Evolutionary conservation across 257 asterid genomes (phyloP).

Genomic region (Fraxinus cuspidata): DNA sequence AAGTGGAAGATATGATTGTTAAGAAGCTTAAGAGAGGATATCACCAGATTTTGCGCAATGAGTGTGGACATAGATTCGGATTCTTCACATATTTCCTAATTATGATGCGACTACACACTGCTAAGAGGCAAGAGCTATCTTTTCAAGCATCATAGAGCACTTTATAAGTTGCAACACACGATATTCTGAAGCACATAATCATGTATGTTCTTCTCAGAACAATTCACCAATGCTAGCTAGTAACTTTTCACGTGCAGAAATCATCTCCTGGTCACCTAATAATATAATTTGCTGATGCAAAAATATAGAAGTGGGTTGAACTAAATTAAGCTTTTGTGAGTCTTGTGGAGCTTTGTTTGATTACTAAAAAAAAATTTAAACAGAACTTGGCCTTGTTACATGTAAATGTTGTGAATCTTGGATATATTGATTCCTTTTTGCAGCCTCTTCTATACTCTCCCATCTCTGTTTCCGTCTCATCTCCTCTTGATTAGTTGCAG

Average conservation of each 20-base stretch:
- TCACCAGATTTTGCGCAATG: no score
- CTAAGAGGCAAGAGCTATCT: no score
- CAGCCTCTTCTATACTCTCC: slow-evolving; percentile 59
- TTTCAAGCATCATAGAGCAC: background rate
- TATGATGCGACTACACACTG: no score
- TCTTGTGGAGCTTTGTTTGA: background rate
- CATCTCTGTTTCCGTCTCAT: slow-evolving; percentile 53
- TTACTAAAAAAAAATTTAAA: no score
- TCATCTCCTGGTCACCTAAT: background rate
- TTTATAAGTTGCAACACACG: background rate
- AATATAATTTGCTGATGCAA: background rate
- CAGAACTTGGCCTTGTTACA: background rate
- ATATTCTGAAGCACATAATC: background rate
- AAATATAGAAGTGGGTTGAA: background rate
- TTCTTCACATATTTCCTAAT: no score
- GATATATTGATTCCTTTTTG: slow-evolving; percentile 29
- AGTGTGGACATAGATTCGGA: no score
- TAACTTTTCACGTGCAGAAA: background rate
- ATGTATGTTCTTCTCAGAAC: background rate
- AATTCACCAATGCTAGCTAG: background rate
- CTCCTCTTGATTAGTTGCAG: slow-evolving; percentile 38
- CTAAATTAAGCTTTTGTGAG: background rate
- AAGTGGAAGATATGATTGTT: no score
- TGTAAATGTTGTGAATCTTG: slow-evolving; percentile 21
- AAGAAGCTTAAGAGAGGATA: no score